phyloP scores from a whole-genome alignment of 352 stramenopile genomes.

The Globisporangium ultimum region DNA sequence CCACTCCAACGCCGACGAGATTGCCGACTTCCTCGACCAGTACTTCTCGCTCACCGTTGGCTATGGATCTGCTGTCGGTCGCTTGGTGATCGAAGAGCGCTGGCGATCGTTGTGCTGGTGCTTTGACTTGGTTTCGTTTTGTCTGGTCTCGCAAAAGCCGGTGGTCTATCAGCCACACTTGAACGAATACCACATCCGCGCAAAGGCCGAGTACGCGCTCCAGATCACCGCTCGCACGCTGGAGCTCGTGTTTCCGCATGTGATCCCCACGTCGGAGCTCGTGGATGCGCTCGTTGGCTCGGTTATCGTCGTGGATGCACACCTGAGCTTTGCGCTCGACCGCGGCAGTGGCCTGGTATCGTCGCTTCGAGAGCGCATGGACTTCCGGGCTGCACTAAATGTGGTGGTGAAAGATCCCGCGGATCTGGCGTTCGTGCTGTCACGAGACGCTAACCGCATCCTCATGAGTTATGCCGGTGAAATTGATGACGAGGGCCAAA shows the following conservation, averaged over 20 bases:
- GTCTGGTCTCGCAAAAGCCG: not conserved
- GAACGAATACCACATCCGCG: constrained; percentile 12
- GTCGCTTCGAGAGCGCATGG: constrained; percentile 21
- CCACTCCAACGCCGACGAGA: not conserved
- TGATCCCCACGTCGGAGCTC: not conserved
- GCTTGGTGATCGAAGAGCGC: constrained; percentile 12
- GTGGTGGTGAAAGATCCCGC: constrained; percentile 19
- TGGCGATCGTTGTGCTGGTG: constrained; percentile 19
- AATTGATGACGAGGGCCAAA: not conserved
- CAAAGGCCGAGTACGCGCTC: constrained; percentile 11
- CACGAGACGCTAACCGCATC: constrained; percentile 5
- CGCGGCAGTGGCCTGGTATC: constrained; percentile 6
- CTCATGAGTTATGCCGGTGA: constrained; percentile 9
- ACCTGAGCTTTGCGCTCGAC: constrained; percentile 24
- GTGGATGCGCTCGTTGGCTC: constrained; percentile 7
- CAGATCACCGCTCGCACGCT: constrained; percentile 13
- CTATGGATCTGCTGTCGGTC: constrained; percentile 6
- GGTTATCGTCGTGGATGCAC: constrained; percentile 7
- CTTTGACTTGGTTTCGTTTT: constrained; percentile 14
- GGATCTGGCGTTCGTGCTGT: constrained; percentile 22
- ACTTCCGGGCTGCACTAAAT: constrained; percentile 29
- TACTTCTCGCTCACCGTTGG: constrained; percentile 9
- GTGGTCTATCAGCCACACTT: constrained; percentile 9
- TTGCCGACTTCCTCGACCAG: constrained; percentile 6
- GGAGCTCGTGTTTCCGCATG: constrained; percentile 15